These are phyloP conservation scores for Evansstolkia leycettana DNA, from an alignment of 495 filamentous ascomycete species.

Conservation along the genomic window DNA sequence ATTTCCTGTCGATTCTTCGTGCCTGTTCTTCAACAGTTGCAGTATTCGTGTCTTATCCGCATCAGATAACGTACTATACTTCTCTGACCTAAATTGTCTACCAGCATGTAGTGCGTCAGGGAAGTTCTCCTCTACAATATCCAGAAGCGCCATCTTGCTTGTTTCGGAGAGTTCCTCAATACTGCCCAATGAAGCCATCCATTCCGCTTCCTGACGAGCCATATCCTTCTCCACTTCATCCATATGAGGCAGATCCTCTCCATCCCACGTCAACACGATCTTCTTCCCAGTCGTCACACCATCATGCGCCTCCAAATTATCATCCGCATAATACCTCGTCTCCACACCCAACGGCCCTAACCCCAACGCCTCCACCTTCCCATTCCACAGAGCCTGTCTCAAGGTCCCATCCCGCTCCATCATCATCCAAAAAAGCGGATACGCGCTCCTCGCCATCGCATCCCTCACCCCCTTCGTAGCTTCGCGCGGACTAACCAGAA, in stretches of 20 bases:
- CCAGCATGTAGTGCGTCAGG: constrained; percentile 11
- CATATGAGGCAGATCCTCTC: constrained; percentile 33
- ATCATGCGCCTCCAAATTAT: constrained; percentile 15
- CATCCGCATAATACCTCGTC: constrained; percentile 29
- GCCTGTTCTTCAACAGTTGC: constrained; percentile 7
- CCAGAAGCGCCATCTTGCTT: constrained; percentile 17
- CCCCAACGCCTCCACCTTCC: constrained; percentile 46
- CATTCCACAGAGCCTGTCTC: constrained; percentile 32
- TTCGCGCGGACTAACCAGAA: constrained; percentile 45
- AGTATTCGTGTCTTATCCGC: constrained; percentile 14
- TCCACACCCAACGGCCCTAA: constrained; percentile 52
- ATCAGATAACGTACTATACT: constrained; percentile 10
- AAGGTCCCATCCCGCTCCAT: constrained; percentile 26
- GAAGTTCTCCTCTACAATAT: constrained; percentile 18
- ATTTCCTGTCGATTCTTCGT: too few species aligned
- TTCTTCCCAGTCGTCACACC: constrained; percentile 4
- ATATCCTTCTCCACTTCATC: constrained; percentile 22
- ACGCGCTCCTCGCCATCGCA: constrained; percentile 50
- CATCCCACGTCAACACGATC: constrained; percentile 46
- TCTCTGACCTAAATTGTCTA: constrained; percentile 1
- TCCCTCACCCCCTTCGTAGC: constrained; percentile 50
- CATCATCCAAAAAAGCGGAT: constrained; percentile 52
- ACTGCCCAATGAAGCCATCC: constrained; percentile 22
- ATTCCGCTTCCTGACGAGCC: constrained; percentile 12
- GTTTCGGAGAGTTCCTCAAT: constrained; percentile 5